Evolutionary conservation across 768 basidiomycete species (phyloP).

Genomic region (Pisolithus microcarpus): DNA sequence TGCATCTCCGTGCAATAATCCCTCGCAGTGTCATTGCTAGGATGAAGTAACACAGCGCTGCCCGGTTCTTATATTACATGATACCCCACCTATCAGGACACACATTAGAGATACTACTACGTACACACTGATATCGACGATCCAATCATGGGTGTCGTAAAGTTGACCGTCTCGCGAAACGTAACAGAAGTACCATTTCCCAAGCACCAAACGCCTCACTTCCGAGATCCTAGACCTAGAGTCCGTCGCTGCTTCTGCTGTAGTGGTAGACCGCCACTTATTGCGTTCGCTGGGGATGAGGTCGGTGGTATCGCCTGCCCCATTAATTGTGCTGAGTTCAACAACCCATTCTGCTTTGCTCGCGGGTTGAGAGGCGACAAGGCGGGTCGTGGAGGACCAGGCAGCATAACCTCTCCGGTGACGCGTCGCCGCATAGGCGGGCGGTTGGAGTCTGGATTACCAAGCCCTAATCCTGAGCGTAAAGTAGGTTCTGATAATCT

Average conservation of each 20-base stretch:
- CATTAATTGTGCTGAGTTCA: slow-evolving; percentile 28
- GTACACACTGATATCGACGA: no score
- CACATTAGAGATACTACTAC: no score
- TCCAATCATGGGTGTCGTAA: neutral
- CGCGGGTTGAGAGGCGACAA: slow-evolving; percentile 73
- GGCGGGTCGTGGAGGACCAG: slow-evolving; percentile 32
- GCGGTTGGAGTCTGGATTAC: slow-evolving; percentile 17
- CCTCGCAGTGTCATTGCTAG: neutral
- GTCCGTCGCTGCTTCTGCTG: slow-evolving; percentile 36
- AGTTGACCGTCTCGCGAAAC: neutral
- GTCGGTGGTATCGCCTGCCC: slow-evolving; percentile 31
- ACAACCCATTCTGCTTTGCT: slow-evolving; percentile 43
- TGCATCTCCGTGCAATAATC: neutral
- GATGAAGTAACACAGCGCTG: no score
- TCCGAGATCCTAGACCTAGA: slow-evolving; percentile 33
- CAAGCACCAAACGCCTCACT: slow-evolving; percentile 3
- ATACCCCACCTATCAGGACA: no score
- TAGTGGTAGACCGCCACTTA: slow-evolving; percentile 18
- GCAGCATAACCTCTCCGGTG: slow-evolving; percentile 37
- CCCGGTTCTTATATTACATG: no score
- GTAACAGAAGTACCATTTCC: no score
- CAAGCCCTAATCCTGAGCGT: slow-evolving; percentile 10
- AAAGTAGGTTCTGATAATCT: slow-evolving; percentile 17
- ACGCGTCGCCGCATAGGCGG: slow-evolving; percentile 55
- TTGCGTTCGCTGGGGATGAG: slow-evolving; percentile 6